Evolutionary conservation across 257 asterid species (phyloP).

Genomic region (Scutellaria galericulata): DNA sequence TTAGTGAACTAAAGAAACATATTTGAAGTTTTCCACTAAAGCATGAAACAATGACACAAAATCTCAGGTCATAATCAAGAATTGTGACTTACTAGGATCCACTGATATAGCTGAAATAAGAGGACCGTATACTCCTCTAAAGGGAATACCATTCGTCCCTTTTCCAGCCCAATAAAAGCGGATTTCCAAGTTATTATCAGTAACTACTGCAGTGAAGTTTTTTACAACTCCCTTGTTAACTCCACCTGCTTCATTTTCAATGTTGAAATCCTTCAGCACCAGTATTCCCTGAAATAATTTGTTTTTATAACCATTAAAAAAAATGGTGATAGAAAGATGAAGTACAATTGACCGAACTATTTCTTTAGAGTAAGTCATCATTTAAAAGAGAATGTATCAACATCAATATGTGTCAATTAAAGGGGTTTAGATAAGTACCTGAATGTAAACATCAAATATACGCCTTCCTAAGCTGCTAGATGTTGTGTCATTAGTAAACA

Average conservation of each 20-base stretch:
- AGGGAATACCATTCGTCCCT: constrained; percentile 74
- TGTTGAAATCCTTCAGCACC: constrained; percentile 76
- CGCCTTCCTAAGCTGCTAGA: constrained; percentile 74
- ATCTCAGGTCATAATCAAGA: background rate
- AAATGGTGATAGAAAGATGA: background rate
- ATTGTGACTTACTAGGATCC: constrained; percentile 50
- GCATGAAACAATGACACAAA: background rate
- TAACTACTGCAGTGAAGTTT: constrained; percentile 57
- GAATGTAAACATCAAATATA: constrained; percentile 71
- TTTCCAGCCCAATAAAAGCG: constrained; percentile 91
- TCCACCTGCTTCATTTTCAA: constrained; percentile 78
- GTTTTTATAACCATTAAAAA: constrained; percentile 7
- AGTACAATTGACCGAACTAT: background rate
- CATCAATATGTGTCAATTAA: background rate
- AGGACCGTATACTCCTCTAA: constrained; percentile 83
- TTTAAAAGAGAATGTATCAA: background rate
- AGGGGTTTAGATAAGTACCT: constrained; percentile 43
- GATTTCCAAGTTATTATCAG: constrained; percentile 61
- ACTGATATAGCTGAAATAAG: constrained; percentile 90
- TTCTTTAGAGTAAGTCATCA: background rate
- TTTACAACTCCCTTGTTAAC: constrained; percentile 51
- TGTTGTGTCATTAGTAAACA: constrained; percentile 54
- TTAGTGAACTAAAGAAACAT: background rate
- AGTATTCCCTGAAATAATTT: constrained; percentile 54
- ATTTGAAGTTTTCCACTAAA: background rate